These are phyloP conservation scores for Daedaleopsis nitida DNA, from an alignment of 768 basidiomycete species.

Conservation along the genomic window DNA sequence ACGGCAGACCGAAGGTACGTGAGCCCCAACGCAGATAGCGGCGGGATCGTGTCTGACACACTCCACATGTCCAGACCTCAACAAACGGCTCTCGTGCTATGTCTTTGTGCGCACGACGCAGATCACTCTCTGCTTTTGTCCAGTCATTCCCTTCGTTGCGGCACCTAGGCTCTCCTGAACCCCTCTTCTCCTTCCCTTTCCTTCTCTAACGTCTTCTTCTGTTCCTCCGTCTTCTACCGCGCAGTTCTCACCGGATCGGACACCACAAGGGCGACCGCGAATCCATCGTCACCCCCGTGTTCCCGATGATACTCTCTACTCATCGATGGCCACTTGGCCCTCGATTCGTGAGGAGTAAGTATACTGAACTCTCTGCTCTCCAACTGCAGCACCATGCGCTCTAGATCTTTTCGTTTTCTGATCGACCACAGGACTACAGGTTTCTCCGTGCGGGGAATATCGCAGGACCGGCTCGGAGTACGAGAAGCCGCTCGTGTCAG, in stretches of 20 bases:
- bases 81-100: neutral
- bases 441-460: neutral
- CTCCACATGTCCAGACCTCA: constrained; percentile 10
- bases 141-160: constrained; percentile 1
- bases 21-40: constrained; percentile 1
- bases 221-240: constrained; percentile 8
- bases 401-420: too few species aligned
- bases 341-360: neutral
- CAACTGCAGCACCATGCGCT: neutral
- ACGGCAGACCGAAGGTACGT: neutral
- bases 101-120: constrained; percentile 2
- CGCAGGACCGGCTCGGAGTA: neutral
- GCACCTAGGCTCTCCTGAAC: neutral
- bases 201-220: constrained; percentile 7
- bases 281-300: neutral
- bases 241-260: constrained; percentile 9
- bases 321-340: constrained; percentile 10
- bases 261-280: constrained; percentile 1
- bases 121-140: constrained; percentile 14
- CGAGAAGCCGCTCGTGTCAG: neutral
- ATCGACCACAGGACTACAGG: neutral
- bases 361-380: neutral
- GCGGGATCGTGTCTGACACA: constrained; percentile 11
- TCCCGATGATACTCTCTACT: neutral
- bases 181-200: constrained; percentile 5